Evolutionary conservation across 306 rosid species (phyloP), one percentile per base, ranked within the genome.

Genomic region (Lathyrus aphaca): DNA sequence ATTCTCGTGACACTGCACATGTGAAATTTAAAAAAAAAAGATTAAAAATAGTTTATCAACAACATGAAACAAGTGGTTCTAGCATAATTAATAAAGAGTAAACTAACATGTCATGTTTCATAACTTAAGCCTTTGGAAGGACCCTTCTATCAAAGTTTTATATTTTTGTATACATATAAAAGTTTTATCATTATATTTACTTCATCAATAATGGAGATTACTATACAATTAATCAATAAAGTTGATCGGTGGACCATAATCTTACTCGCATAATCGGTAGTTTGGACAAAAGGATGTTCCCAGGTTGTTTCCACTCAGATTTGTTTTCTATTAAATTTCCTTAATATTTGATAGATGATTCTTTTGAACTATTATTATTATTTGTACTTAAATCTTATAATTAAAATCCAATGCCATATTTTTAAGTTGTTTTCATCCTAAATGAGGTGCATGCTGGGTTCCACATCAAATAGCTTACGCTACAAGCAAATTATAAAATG

Each of bases 231-330:
- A 65, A 73, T 38, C 43, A 25, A 27, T 44, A 45, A 73, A 46
- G 72, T 74, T 38, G 35, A 66, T 0, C 5, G 5, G 75, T 74
- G 72, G 83, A 37, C 78, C 76, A 80, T 70, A 58, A 64, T 74
- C 51, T 68, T 43, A 37, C 46, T 42, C 64, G 43, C 46, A 27
- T 48, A 46, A 48, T 64, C 30, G 64, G 59, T 64, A 16, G 64
- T 74, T 74, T 66, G 53, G 75, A 50, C 39, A 56, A 56, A 58
- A 29, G 49, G 49, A 49, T n/a, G 38, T 17, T 49, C 42, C 72
- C 62, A 30, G 71, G 43, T 44, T 53, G 63, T 38, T 53, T 69
- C 39, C 48, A 50, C 25, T 68, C 8, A 40, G 16, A 63, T 63
- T 40, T 39, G 10, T 18, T 39, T 17, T 11, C 6, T 10, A 0